Evolutionary conservation across 2,329 filamentous ascomycete genomes (phyloP).

Genomic region (Coniochaeta sp.): DNA sequence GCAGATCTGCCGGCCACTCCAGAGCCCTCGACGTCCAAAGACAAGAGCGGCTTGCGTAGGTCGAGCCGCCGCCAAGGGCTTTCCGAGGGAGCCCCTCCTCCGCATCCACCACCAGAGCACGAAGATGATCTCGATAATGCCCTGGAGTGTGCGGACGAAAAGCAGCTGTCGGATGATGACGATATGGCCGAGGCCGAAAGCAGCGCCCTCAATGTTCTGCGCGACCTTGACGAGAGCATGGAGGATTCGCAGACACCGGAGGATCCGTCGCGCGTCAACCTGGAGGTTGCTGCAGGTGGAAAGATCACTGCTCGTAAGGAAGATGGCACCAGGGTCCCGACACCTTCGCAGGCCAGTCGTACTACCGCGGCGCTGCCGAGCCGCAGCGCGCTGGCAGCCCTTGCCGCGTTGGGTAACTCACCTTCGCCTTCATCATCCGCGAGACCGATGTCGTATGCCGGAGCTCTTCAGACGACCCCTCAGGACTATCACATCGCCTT

Average conservation of each 20-base stretch:
- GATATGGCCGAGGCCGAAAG: conserved; percentile 51
- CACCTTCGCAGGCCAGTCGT: conserved; percentile 61
- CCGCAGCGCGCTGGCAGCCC: conserved; percentile 33
- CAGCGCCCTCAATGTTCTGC: conserved; percentile 76
- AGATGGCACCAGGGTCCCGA: conserved; percentile 80
- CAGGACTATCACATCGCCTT: conserved; percentile 99
- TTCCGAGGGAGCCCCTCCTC: conserved; percentile 39
- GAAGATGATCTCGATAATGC: conserved; percentile 60
- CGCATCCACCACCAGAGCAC: conserved; percentile 47
- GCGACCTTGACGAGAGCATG: conserved; percentile 81
- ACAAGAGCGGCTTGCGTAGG: conserved; percentile 42
- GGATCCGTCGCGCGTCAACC: conserved; percentile 72
- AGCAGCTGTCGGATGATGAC: conserved; percentile 66
- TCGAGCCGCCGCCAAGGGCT: conserved; percentile 55
- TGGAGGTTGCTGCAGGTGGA: conserved; percentile 80
- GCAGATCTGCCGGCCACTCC: conserved; percentile 33
- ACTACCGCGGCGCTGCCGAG: conserved; percentile 25
- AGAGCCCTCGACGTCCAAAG: conserved; percentile 41
- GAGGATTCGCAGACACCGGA: conserved; percentile 66
- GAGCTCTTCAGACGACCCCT: conserved; percentile 70
- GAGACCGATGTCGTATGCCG: conserved; percentile 73
- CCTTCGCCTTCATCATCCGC: conserved; percentile 47
- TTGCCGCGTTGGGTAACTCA: conserved; percentile 33
- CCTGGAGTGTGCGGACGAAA: conserved; percentile 89
- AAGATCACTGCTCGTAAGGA: conserved; percentile 89